phyloP scores from a whole-genome alignment of 805 yeast genomes.

The Teunomyces pallodes region DNA sequence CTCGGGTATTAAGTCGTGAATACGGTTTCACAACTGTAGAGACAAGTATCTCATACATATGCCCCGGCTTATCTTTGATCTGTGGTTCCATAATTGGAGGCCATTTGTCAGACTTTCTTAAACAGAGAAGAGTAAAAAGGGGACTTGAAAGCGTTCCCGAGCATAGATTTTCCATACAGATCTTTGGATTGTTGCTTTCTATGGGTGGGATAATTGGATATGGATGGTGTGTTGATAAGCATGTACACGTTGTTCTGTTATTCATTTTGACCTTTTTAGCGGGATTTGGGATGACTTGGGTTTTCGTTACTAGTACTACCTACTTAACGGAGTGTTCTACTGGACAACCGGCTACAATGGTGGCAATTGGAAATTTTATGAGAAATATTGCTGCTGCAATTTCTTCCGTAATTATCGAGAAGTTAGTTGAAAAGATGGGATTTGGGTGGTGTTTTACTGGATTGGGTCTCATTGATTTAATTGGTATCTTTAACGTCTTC shows the following conservation, averaged over 20 bases:
- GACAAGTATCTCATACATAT: slow-evolving; percentile 46
- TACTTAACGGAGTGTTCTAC: slow-evolving; percentile 51
- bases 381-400: slow-evolving; percentile 55
- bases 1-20: slow-evolving; percentile 35
- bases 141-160: slow-evolving; percentile 42
- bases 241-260: slow-evolving; percentile 36
- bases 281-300: slow-evolving; percentile 58
- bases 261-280: slow-evolving; percentile 44
- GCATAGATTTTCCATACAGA: slow-evolving; percentile 42
- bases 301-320: slow-evolving; percentile 51
- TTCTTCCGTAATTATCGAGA: slow-evolving; percentile 45
- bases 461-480: slow-evolving; percentile 31
- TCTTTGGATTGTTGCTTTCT: slow-evolving; percentile 42
- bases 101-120: slow-evolving; percentile 40
- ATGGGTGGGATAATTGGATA: slow-evolving; percentile 47
- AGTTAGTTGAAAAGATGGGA: slow-evolving; percentile 35
- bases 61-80: slow-evolving; percentile 52
- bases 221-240: slow-evolving; percentile 50
- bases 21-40: slow-evolving; percentile 36
- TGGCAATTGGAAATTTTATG: slow-evolving; percentile 52
- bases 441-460: slow-evolving; percentile 57
- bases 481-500: slow-evolving; percentile 15
- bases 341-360: slow-evolving; percentile 50
- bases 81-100: slow-evolving; percentile 52
- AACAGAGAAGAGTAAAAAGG: slow-evolving; percentile 24